Percentiles rank a stretch among this genome's conserved stretches.
These are phyloP conservation scores for Filobasidium floriforme DNA, from an alignment of 768 basidiomycete genomes.

Conservation along the genomic window DNA sequence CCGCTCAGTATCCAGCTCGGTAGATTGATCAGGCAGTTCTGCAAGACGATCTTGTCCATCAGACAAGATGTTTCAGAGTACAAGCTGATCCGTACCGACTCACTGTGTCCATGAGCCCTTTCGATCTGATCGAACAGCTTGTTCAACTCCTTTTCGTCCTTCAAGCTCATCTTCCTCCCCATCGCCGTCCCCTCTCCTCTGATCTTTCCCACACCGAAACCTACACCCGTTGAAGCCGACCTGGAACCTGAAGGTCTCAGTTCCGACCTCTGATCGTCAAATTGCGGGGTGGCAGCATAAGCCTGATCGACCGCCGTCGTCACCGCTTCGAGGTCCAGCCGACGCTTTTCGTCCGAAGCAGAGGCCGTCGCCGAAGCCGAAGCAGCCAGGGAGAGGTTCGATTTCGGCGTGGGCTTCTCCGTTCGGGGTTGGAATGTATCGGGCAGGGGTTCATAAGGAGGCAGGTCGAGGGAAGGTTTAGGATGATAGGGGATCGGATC, in stretches of 20 bases:
- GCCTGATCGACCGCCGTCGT: slow-evolving; percentile 82
- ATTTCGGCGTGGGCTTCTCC: neutral
- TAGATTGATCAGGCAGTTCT: neutral
- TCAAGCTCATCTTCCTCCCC: slow-evolving; percentile 49
- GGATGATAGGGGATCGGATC: neutral
- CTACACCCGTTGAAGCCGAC: neutral
- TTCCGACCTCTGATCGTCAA: slow-evolving; percentile 67
- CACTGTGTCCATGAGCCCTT: slow-evolving; percentile 38
- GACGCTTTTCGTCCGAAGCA: slow-evolving; percentile 64
- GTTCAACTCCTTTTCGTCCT: slow-evolving; percentile 54
- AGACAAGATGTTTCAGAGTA: slow-evolving; percentile 11
- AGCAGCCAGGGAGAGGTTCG: neutral
- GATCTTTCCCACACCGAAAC: no score
- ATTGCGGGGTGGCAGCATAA: slow-evolving; percentile 74
- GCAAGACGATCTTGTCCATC: neutral
- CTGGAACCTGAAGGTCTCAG: neutral
- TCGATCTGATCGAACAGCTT: slow-evolving; percentile 45
- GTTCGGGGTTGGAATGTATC: neutral
- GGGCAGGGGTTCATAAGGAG: slow-evolving; percentile 1
- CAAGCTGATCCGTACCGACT: slow-evolving; percentile 6
- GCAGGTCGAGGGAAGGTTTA: neutral
- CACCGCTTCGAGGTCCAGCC: slow-evolving; percentile 72
- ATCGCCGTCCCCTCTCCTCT: neutral
- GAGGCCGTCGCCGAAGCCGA: neutral
- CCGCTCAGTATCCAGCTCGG: neutral